phyloP scores from a whole-genome alignment of 495 filamentous ascomycete species.

The Tuber microsphaerosporum region DNA sequence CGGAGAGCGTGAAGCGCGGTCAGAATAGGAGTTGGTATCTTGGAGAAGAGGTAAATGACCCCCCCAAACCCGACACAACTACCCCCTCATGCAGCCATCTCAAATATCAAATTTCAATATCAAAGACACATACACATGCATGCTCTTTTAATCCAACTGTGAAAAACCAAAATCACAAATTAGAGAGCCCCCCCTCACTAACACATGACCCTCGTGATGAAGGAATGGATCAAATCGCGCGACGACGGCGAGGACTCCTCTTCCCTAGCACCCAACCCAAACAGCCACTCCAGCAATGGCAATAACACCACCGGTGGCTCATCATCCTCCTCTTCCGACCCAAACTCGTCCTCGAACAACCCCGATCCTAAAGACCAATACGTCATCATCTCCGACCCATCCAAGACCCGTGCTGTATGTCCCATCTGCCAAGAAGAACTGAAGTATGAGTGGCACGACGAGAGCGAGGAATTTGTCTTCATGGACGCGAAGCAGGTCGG shows the following conservation, averaged over 20 bases:
- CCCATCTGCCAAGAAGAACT: conserved; percentile 95
- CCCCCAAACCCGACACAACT: background rate
- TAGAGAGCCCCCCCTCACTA: conserved; percentile 14
- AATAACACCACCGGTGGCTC: conserved; percentile 13
- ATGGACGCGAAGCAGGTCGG: conserved; percentile 76
- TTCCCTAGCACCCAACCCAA: conserved; percentile 24
- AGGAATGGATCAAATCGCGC: conserved; percentile 83
- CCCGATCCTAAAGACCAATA: conserved; percentile 62
- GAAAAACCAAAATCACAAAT: conserved; percentile 4
- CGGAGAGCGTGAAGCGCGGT: conserved; percentile 69
- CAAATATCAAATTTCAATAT: conserved; percentile 2
- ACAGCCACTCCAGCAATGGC: background rate
- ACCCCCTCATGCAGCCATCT: background rate
- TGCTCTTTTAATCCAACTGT: conserved; percentile 22
- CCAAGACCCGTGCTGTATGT: conserved; percentile 63
- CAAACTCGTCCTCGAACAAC: conserved; percentile 35
- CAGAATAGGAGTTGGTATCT: conserved; percentile 91
- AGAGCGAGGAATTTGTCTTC: conserved; percentile 94
- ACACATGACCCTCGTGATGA: conserved; percentile 14
- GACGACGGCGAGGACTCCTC: conserved; percentile 61
- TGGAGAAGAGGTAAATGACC: conserved; percentile 69
- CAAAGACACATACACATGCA: conserved; percentile 4
- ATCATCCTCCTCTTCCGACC: conserved; percentile 39
- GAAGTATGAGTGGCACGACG: conserved; percentile 78
- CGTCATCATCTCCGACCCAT: conserved; percentile 72